These are phyloP conservation scores for Oidiodendron maius DNA, from an alignment of 495 filamentous ascomycete genomes.

Conservation along the genomic window DNA sequence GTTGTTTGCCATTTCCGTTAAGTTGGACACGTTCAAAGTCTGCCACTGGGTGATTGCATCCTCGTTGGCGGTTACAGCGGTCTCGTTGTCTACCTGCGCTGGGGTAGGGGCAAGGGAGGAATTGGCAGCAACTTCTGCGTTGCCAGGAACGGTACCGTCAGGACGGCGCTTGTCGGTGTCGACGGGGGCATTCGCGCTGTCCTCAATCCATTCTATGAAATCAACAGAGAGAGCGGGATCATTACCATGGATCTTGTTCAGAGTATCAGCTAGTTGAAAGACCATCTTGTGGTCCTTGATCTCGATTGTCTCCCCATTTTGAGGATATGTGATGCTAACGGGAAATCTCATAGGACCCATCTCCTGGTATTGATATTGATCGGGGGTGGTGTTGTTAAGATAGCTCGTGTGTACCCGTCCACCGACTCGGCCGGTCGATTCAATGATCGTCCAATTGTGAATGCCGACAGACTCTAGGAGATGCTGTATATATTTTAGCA, in stretches of 20 bases:
- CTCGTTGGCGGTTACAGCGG: neutral
- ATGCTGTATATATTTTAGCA: slow-evolving; percentile 20
- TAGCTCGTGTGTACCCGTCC: slow-evolving; percentile 60
- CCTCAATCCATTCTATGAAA: slow-evolving; percentile 51
- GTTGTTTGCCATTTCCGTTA: slow-evolving; percentile 40
- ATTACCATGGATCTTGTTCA: slow-evolving; percentile 52
- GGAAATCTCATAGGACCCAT: slow-evolving; percentile 71
- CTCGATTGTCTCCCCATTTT: slow-evolving; percentile 47
- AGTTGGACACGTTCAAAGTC: neutral
- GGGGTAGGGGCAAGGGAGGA: neutral
- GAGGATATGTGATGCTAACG: slow-evolving; percentile 40
- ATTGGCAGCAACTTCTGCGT: slow-evolving; percentile 1
- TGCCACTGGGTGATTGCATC: neutral
- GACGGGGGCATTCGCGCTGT: neutral
- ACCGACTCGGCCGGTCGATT: slow-evolving; percentile 31
- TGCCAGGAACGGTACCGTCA: slow-evolving; percentile 6
- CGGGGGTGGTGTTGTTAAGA: slow-evolving; percentile 46
- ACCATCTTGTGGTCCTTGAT: slow-evolving; percentile 54
- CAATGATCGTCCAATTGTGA: slow-evolving; percentile 34
- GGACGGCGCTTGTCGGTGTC: neutral
- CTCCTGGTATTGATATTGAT: slow-evolving; percentile 68
- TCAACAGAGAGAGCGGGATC: slow-evolving; percentile 49
- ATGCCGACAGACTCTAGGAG: slow-evolving; percentile 32
- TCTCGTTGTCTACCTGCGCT: neutral
- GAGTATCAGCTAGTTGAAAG: slow-evolving; percentile 53